phyloP scores from a whole-genome alignment of 345 rosid genomes.

The Populus pruinosa region DNA sequence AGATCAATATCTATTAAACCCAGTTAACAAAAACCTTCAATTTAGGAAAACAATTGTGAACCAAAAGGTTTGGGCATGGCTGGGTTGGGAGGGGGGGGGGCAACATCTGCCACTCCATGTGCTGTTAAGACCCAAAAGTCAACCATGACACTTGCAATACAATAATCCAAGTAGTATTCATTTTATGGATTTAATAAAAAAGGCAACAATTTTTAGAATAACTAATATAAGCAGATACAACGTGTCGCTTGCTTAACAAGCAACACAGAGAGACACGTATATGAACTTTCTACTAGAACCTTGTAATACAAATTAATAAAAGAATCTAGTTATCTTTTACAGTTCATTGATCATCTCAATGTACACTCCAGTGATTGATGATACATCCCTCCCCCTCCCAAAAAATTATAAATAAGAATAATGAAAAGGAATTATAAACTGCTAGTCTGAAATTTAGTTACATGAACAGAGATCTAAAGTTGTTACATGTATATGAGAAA shows the following conservation, averaged over 20 bases:
- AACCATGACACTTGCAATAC: neutral
- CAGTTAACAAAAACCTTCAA: neutral
- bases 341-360: neutral
- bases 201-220: neutral
- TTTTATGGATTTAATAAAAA: neutral
- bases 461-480: neutral
- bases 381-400: neutral
- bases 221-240: neutral
- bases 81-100: too few species aligned
- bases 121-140: neutral
- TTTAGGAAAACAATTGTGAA: neutral
- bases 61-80: neutral
- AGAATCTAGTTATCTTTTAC: neutral
- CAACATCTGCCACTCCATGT: neutral
- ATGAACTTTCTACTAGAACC: neutral
- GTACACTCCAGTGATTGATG: neutral
- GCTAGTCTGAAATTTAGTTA: neutral
- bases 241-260: too few species aligned
- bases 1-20: slow-evolving; percentile 4
- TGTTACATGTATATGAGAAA: neutral
- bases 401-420: neutral
- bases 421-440: neutral
- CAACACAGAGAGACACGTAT: neutral
- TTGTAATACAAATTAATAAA: neutral
- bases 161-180: neutral